These are phyloP conservation scores for Avena insularis DNA, from an alignment of 176 grass and related monocot species.

Conservation along the genomic window DNA sequence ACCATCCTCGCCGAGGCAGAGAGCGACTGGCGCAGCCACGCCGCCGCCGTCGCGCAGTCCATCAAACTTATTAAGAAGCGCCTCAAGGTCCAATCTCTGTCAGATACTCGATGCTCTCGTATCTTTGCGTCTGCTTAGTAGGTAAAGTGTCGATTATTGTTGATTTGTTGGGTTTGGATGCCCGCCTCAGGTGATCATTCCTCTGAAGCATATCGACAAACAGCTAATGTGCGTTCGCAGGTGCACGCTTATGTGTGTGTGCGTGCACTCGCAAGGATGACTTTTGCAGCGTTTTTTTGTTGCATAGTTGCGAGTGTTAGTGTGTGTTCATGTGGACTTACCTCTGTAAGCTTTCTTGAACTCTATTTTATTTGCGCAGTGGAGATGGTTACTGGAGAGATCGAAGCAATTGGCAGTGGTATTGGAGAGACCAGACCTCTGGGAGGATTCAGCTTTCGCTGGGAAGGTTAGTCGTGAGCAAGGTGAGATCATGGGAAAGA, in stretches of 20 bases:
- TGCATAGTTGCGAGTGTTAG: not conserved
- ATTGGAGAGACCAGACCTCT: slow-evolving; percentile 82
- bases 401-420: slow-evolving; percentile 65
- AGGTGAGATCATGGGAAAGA: slow-evolving; percentile 75
- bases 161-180: not conserved
- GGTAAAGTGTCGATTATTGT: not conserved
- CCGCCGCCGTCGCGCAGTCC: slow-evolving; percentile 82
- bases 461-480: slow-evolving; percentile 91
- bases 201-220: slow-evolving; percentile 33
- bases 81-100: slow-evolving; percentile 63
- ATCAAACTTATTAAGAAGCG: slow-evolving; percentile 93
- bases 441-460: slow-evolving; percentile 88
- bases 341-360: slow-evolving; percentile 2
- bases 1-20: slow-evolving; percentile 76
- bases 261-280: not conserved
- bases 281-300: not conserved
- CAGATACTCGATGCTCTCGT: not conserved
- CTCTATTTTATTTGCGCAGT: slow-evolving; percentile 55
- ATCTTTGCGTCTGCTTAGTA: not conserved
- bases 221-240: slow-evolving; percentile 2
- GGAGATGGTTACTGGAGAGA: slow-evolving; percentile 77
- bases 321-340: not conserved
- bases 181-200: not conserved
- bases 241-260: not conserved
- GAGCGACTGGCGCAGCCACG: slow-evolving; percentile 95